Evolutionary conservation across 768 basidiomycete species (phyloP).

Genomic region (Pleurotus djamor): DNA sequence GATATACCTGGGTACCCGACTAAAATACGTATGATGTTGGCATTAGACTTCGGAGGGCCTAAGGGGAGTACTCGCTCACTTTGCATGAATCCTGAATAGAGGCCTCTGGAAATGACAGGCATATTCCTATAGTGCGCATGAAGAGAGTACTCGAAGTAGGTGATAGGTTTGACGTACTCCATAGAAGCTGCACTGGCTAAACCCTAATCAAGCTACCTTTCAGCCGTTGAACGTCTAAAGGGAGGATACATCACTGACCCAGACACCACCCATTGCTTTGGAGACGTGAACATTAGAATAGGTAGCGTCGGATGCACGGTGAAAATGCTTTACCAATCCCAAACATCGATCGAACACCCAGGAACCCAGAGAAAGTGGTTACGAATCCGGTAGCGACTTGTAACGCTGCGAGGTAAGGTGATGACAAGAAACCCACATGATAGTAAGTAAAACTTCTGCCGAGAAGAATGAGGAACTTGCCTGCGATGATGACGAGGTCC

Average conservation of each 20-base stretch:
- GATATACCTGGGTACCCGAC: not conserved
- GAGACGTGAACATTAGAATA: not conserved
- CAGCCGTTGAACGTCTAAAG: not conserved
- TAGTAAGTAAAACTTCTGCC: too few relatives aligned
- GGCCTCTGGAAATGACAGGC: constrained; percentile 11
- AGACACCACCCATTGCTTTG: constrained; percentile 14
- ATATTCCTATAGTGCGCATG: constrained; percentile 7
- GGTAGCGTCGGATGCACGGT: not conserved
- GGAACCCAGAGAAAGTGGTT: constrained; percentile 52
- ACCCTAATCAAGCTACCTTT: constrained; percentile 2
- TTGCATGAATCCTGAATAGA: constrained; percentile 15
- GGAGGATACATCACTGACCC: constrained; percentile 5
- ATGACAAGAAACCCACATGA: too few relatives aligned
- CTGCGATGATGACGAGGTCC: constrained; percentile 9
- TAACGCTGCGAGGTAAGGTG: constrained; percentile 37
- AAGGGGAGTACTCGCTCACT: not conserved
- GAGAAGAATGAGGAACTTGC: not conserved
- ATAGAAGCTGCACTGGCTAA: constrained; percentile 15
- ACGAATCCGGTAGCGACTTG: constrained; percentile 62
- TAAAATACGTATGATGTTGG: not conserved
- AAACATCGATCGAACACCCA: constrained; percentile 60
- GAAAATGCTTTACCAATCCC: constrained; percentile 30
- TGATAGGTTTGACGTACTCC: constrained; percentile 4
- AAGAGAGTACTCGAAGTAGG: not conserved
- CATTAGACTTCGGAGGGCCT: not conserved